Evolutionary conservation across 2,329 filamentous ascomycete species (phyloP).

Genomic region (Fusarium agapanthi): DNA sequence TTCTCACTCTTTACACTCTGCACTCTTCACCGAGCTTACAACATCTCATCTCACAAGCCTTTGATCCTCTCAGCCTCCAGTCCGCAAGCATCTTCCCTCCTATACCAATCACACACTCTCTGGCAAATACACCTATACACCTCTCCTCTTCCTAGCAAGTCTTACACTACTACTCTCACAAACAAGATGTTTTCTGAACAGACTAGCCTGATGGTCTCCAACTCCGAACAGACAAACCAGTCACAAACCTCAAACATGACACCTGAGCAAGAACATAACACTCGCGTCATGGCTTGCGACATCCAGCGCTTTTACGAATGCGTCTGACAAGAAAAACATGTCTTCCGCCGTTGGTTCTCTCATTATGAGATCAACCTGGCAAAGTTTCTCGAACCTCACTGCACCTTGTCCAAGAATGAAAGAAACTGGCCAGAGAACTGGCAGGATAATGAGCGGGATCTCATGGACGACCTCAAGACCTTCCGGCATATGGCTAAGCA

Average conservation of each 20-base stretch:
- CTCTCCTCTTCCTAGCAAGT: too few relatives aligned
- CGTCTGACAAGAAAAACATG: background rate
- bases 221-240: fast-evolving
- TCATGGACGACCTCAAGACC: background rate
- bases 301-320: background rate
- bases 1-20: too few relatives aligned
- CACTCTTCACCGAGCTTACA: too few relatives aligned
- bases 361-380: background rate
- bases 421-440: background rate
- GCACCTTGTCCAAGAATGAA: background rate
- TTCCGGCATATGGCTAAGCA: background rate
- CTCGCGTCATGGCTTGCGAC: background rate
- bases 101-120: too few relatives aligned
- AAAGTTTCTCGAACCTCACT: background rate
- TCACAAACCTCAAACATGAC: background rate
- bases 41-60: too few relatives aligned
- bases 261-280: background rate
- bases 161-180: background rate
- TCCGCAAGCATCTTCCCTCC: too few relatives aligned
- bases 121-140: too few relatives aligned
- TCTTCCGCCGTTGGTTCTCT: background rate
- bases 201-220: background rate
- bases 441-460: background rate
- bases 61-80: too few relatives aligned
- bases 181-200: background rate